Evolutionary conservation across 2,329 filamentous ascomycete species (phyloP).

Genomic region (Hirsutella rhossiliensis): DNA sequence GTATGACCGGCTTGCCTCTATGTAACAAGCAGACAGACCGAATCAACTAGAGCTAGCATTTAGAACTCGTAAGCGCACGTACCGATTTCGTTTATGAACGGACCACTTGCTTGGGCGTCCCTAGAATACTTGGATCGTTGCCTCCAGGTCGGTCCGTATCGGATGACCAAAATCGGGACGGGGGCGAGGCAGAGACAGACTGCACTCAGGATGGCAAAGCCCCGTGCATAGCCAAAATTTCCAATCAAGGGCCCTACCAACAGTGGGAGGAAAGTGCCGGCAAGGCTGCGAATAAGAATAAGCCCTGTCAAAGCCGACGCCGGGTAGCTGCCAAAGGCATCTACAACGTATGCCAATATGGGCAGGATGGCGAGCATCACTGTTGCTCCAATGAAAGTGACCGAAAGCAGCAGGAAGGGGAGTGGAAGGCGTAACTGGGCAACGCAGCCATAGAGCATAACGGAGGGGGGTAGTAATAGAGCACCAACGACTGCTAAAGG

Average conservation of each 20-base stretch:
- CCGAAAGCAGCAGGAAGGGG: slow-evolving; percentile 26
- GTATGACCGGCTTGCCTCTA: no score
- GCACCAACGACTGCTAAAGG: slow-evolving; percentile 36
- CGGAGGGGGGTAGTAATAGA: slow-evolving; percentile 29
- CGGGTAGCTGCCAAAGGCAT: slow-evolving; percentile 42
- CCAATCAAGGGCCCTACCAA: slow-evolving; percentile 33
- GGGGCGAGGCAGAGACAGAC: slow-evolving; percentile 32
- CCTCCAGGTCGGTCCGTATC: slow-evolving; percentile 36
- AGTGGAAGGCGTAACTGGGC: slow-evolving; percentile 30
- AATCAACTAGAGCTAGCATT: no score
- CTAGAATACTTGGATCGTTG: not conserved
- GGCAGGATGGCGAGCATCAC: slow-evolving; percentile 36
- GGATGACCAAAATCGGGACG: slow-evolving; percentile 36
- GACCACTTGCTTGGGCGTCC: not conserved
- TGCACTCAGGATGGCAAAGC: slow-evolving; percentile 31
- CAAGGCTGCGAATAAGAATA: slow-evolving; percentile 41
- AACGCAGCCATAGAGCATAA: slow-evolving; percentile 39
- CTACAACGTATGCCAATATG: slow-evolving; percentile 42
- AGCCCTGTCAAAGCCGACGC: slow-evolving; percentile 45
- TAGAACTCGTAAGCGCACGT: no score
- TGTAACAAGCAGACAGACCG: no score
- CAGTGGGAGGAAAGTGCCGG: slow-evolving; percentile 45
- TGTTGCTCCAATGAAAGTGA: slow-evolving; percentile 31
- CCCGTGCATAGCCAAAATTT: slow-evolving; percentile 38
- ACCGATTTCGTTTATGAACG: no score